Conservation (phyloP, 106 monocot species). For the Dendrobium officinale region DNA sequence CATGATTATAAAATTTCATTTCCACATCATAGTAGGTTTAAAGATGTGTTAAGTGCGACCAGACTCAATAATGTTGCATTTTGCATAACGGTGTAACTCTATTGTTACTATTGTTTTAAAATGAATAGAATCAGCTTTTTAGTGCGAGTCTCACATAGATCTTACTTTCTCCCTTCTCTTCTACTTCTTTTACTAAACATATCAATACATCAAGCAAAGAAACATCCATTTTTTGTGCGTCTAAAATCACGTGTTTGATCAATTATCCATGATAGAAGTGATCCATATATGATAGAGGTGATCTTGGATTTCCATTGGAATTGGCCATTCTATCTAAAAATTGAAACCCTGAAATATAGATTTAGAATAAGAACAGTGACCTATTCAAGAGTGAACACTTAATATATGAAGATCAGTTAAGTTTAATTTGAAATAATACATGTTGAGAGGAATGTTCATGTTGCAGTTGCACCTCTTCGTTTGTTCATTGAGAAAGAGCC, state of each 20-base stretch:
- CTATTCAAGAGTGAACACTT: background rate
- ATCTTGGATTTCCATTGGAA: too few relatives aligned
- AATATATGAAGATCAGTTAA: background rate
- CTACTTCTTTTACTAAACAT: background rate
- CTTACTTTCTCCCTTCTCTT: background rate
- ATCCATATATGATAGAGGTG: too few relatives aligned
- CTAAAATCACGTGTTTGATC: background rate
- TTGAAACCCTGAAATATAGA: too few relatives aligned
- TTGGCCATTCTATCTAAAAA: too few relatives aligned
- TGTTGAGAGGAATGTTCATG: background rate
- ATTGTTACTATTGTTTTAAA: background rate
- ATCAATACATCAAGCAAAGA: background rate
- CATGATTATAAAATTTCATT: too few relatives aligned
- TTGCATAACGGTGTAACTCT: background rate
- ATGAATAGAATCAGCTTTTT: background rate
- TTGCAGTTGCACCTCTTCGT: background rate
- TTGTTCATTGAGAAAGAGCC: background rate
- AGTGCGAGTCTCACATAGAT: background rate
- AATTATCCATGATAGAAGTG: too few relatives aligned
- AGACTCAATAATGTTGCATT: too few relatives aligned
- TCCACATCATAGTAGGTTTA: too few relatives aligned
- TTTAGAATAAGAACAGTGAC: too few relatives aligned
- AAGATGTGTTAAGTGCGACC: too few relatives aligned
- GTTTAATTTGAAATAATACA: background rate
- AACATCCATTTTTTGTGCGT: background rate